Base-by-base conservation (phyloP, 192 early-diverging fungal species). In the Umbelopsis vinacea region DNA sequence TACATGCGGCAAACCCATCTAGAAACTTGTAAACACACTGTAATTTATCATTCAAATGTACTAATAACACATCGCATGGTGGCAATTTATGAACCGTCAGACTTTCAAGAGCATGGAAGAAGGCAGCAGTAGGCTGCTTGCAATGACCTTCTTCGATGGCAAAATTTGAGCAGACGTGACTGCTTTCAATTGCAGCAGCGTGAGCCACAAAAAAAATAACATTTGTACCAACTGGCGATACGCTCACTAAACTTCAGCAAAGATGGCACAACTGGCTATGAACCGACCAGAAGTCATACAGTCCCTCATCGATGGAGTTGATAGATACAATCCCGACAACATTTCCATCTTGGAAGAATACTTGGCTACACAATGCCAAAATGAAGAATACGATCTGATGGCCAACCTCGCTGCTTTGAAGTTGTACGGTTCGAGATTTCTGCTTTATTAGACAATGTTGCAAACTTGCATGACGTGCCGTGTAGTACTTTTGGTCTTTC, bases 401-500 rank as follows among this genome's bases (percentile, higher is more conserved):
- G 96, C 96, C 7, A 95, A 95, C 83, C 86, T 97, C 46, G 95
- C 95, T 55, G 85, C 96, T 38, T 87, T 97, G 55, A 97, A 97
- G 77, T 86, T 97, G 83, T 94, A 82, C 77, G 84, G 67, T 70
- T 29, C 29, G 35, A 26, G 24, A 54, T 52, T 47, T 43, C 9
- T 63, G 14, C 12, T 60, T 17, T 63, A 26, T 7, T 6, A 29
- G 15, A 15, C n/a, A 0, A 3, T 17, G n/a, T 19, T 19, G 3
- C 29, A 38, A n/a, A 37, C 15, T 6, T 35, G 3, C 4, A 19
- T 11, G 12, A 35, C 12, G 33, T 33, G 11, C 6, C 0, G 6
- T 12, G 11, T 37, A 63, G 29, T 6, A 0, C 2, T 21, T 14
- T 3, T 43, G 11, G 6, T 4, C 22, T 6, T 43, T 43, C 11